phyloP scores from a whole-genome alignment of 441 rosid genomes.

The Euphorbia neoarborescens region DNA sequence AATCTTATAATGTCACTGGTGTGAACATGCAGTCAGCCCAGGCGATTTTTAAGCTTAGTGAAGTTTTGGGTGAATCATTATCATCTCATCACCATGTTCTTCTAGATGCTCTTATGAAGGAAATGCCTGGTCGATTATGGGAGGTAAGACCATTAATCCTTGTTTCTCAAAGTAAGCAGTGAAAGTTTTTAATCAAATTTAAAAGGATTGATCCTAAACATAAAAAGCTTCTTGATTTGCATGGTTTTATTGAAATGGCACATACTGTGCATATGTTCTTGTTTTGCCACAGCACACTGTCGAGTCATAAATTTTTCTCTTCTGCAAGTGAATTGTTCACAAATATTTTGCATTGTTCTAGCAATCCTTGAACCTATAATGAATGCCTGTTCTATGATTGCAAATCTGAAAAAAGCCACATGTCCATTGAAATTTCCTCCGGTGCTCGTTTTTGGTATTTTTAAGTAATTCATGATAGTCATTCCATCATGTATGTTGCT shows the following conservation, averaged over 20 bases:
- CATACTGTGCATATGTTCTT: background rate
- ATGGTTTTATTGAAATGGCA: background rate
- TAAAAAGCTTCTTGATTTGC: background rate
- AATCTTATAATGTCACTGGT: conserved; percentile 16
- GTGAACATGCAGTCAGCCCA: conserved; percentile 57
- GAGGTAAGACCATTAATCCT: conserved; percentile 46
- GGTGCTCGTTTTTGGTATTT: background rate
- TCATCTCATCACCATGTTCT: conserved; percentile 51
- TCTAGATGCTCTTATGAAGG: conserved; percentile 62
- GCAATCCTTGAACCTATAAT: background rate
- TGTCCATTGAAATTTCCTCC: background rate
- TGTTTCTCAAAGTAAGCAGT: conserved; percentile 9
- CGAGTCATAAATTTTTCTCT: background rate
- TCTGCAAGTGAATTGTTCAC: background rate
- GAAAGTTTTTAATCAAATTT: background rate
- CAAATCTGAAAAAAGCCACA: background rate
- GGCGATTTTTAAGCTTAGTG: conserved; percentile 77
- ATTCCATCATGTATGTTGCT: background rate
- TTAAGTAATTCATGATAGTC: conserved; percentile 10
- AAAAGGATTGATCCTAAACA: conserved; percentile 1
- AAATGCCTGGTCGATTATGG: conserved; percentile 92
- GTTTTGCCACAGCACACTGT: background rate
- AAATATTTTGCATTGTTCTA: background rate
- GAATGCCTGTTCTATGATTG: background rate
- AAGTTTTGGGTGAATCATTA: conserved; percentile 76